Conservation (phyloP, 441 rosid species). For the Brassica hybrid region DNA sequence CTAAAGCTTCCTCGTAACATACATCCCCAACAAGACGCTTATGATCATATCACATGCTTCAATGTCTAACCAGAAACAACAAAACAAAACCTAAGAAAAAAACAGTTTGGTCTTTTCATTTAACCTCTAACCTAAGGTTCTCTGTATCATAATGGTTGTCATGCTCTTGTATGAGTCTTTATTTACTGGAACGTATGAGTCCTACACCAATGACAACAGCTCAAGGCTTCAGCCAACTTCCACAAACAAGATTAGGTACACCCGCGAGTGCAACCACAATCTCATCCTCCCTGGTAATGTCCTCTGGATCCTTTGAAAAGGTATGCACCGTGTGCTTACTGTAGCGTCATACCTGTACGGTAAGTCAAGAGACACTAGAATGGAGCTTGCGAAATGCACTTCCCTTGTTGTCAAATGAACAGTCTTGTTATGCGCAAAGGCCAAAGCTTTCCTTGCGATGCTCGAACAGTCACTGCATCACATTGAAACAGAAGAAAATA, state of each 20-base stretch:
- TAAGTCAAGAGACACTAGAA: conserved; percentile 70
- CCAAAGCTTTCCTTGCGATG: conserved; percentile 41
- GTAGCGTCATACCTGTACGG: conserved; percentile 80
- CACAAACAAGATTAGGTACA: conserved; percentile 62
- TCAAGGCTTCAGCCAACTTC: conserved; percentile 79
- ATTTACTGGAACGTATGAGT: conserved; percentile 53
- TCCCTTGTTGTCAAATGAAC: too few relatives aligned
- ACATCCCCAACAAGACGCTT: conserved; percentile 76
- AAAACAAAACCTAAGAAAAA: background rate
- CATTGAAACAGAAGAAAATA: background rate
- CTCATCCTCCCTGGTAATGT: conserved; percentile 71
- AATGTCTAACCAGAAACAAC: conserved; percentile 23
- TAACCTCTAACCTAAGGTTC: conserved; percentile 7
- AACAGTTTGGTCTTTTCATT: background rate
- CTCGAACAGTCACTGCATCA: conserved; percentile 17
- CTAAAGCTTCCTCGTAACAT: conserved; percentile 73
- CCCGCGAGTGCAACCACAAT: conserved; percentile 81
- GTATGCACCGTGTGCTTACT: conserved; percentile 66
- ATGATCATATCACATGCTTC: conserved; percentile 25
- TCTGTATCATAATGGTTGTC: background rate
- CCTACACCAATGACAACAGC: conserved; percentile 88
- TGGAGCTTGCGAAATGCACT: conserved; percentile 35
- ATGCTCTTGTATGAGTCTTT: background rate
- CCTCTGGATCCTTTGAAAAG: conserved; percentile 66
- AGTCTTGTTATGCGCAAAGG: conserved; percentile 17